Evolutionary conservation across 2,329 filamentous ascomycete genomes (phyloP), one percentile per base, ranked within the genome.

Genomic region (Trichoderma sp.): DNA sequence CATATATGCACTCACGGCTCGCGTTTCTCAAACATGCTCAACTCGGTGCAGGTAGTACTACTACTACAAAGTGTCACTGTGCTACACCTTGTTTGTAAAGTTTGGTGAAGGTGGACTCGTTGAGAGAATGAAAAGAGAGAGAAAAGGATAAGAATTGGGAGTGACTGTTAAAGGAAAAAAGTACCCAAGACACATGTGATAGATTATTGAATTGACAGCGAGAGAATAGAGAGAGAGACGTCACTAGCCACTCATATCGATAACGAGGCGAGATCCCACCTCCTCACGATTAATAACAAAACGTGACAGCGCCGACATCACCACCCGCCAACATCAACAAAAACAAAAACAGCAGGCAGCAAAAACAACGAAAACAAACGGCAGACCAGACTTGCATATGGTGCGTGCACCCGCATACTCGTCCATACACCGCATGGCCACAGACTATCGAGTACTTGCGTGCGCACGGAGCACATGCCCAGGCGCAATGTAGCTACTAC

Each of bases 201-300:
- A 48, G n/a, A n/a, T n/a, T 32, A 53, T 37, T 29, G 50, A 22
- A 22, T 37, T 22, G 19, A 25, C 25, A 29, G 37, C 17, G 19
- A 22, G 32, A n/a, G n/a, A n/a, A n/a, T n/a, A n/a, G n/a, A n/a
- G n/a, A n/a, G n/a, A n/a, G n/a, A n/a, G n/a, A n/a, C n/a, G 34
- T 32, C 4, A 25, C 19, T 17, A 22, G 15, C 32, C 35, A 53
- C n/a, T 27, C 61, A 37, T 64, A 64, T 64, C 61, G 61, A 64
- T 64, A 64, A 56, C 61, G 50, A 56, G 52, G 61, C 35, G 61
- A 64, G 48, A 56, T 64, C 25, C 35, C 27, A 57, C 54, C n/a
- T 15, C 13, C 15, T 57, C 22, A n/a, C n/a, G n/a, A n/a, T n/a
- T n/a, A n/a, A n/a, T n/a, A 25, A 50, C 19, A 61, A 50, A 64